Evolutionary conservation across 176 grass and related monocot species (phyloP).

Genomic region (Eragrostis curvula): DNA sequence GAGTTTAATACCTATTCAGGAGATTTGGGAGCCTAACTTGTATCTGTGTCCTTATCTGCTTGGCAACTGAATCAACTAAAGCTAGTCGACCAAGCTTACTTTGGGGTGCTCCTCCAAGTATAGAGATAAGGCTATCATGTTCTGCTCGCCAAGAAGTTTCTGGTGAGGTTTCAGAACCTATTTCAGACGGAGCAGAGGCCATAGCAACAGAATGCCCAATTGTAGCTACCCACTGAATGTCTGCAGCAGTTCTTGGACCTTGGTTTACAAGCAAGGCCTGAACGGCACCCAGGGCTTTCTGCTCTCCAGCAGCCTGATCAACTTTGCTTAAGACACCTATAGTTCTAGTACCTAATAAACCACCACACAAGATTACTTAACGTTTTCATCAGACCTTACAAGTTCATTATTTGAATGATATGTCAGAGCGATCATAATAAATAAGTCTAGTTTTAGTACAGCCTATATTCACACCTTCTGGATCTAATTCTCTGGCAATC

Average conservation of each 20-base stretch:
- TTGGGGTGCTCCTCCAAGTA: conserved; percentile 66
- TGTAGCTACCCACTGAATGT: conserved; percentile 84
- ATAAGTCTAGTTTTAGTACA: conserved; percentile 8
- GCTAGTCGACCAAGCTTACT: conserved; percentile 79
- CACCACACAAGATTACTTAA: conserved; percentile 31
- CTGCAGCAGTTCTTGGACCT: conserved; percentile 63
- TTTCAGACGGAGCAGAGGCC: conserved; percentile 67
- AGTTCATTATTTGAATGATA: conserved; percentile 25
- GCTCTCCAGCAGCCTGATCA: conserved; percentile 76
- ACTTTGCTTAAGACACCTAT: conserved; percentile 91
- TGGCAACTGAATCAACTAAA: conserved; percentile 69
- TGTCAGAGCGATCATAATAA: conserved; percentile 7
- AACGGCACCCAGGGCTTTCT: conserved; percentile 68
- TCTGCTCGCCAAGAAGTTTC: conserved; percentile 86
- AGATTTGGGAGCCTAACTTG: conserved; percentile 84
- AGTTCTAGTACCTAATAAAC: conserved; percentile 81
- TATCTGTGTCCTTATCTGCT: conserved; percentile 86
- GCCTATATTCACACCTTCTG: conserved; percentile 68
- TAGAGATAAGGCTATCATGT: conserved; percentile 67
- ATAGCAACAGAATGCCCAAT: conserved; percentile 82
- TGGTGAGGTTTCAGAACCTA: conserved; percentile 74
- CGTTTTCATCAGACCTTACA: conserved; percentile 12
- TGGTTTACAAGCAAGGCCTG: conserved; percentile 71
- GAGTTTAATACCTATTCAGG: conserved; percentile 63
- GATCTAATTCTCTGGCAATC: conserved; percentile 86